These are phyloP conservation scores for Monosporozyma solicola DNA, from an alignment of 805 yeast genomes.

Conservation along the genomic window DNA sequence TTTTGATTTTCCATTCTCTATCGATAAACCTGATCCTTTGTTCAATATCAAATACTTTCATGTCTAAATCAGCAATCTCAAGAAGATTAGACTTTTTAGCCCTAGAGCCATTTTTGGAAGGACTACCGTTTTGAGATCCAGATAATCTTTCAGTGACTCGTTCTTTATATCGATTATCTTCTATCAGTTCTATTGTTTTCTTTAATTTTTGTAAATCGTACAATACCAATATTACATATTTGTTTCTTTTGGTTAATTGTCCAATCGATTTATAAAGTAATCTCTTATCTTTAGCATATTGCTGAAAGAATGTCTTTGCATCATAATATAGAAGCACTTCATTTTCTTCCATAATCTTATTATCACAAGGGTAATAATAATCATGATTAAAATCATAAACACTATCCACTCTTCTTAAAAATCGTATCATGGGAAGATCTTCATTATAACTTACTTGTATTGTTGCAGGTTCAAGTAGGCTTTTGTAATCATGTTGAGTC, in stretches of 20 bases:
- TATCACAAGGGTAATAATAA: constrained; percentile 44
- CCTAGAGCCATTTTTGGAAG: background rate
- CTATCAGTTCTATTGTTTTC: constrained; percentile 35
- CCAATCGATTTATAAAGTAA: constrained; percentile 19
- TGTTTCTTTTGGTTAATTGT: constrained; percentile 16
- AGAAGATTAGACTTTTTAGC: constrained; percentile 9
- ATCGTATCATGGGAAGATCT: constrained; percentile 38
- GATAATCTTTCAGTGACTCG: constrained; percentile 28
- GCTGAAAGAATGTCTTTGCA: constrained; percentile 37
- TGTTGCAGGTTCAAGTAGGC: constrained; percentile 17
- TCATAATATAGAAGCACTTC: constrained; percentile 37
- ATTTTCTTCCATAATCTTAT: constrained; percentile 36
- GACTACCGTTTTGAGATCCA: background rate
- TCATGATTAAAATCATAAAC: constrained; percentile 41
- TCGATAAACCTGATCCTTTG: constrained; percentile 37
- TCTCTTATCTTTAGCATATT: constrained; percentile 24
- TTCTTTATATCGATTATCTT: constrained; percentile 38
- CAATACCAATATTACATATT: constrained; percentile 37
- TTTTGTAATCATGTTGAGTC: constrained; percentile 13
- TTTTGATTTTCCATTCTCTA: constrained; percentile 38
- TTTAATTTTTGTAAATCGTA: constrained; percentile 42
- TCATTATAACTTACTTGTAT: constrained; percentile 18
- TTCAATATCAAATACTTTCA: constrained; percentile 31
- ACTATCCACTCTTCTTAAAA: constrained; percentile 44
- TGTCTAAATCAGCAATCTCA: constrained; percentile 9